A percentile compares a stretch with the other conserved stretches of the same genome.
phyloP scores from a whole-genome alignment of 179 eudicot genomes.

The Actinidia chinensis region DNA sequence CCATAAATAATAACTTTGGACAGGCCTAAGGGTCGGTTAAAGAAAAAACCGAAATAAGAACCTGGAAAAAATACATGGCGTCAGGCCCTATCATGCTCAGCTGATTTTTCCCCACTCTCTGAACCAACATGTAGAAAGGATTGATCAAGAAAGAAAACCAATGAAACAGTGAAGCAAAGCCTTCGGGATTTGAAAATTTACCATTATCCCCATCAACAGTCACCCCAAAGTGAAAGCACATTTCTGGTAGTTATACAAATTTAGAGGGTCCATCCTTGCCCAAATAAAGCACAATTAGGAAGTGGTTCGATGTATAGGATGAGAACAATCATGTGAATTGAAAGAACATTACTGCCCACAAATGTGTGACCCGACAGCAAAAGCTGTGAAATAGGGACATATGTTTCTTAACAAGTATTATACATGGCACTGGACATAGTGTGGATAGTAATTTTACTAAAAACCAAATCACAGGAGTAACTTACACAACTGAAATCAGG shows the following conservation, averaged over 20 bases:
- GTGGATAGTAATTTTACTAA: neutral
- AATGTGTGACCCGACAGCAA: neutral
- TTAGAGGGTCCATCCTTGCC: slow-evolving; percentile 59
- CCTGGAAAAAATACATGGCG: slow-evolving; percentile 50
- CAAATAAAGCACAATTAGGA: slow-evolving; percentile 20
- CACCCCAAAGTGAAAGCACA: slow-evolving; percentile 64
- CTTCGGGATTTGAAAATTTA: slow-evolving; percentile 64
- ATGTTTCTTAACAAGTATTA: neutral
- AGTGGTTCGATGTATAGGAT: slow-evolving; percentile 7
- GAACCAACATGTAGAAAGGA: slow-evolving; percentile 65
- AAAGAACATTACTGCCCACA: slow-evolving; percentile 6
- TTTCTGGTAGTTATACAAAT: slow-evolving; percentile 52
- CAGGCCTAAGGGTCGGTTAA: neutral
- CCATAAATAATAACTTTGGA: neutral
- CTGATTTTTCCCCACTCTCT: slow-evolving; percentile 47
- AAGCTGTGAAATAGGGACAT: neutral
- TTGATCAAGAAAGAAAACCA: slow-evolving; percentile 79
- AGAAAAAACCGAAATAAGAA: slow-evolving; percentile 7
- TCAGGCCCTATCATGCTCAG: slow-evolving; percentile 59
- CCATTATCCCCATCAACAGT: slow-evolving; percentile 53
- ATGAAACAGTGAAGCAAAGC: slow-evolving; percentile 80
- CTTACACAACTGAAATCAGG: slow-evolving; percentile 44
- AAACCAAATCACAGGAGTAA: slow-evolving; percentile 16
- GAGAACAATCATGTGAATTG: neutral
- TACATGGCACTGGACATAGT: neutral